phyloP scores from a whole-genome alignment of 1,284 basidiomycete genomes.

The Cystobasidium pallidum region DNA sequence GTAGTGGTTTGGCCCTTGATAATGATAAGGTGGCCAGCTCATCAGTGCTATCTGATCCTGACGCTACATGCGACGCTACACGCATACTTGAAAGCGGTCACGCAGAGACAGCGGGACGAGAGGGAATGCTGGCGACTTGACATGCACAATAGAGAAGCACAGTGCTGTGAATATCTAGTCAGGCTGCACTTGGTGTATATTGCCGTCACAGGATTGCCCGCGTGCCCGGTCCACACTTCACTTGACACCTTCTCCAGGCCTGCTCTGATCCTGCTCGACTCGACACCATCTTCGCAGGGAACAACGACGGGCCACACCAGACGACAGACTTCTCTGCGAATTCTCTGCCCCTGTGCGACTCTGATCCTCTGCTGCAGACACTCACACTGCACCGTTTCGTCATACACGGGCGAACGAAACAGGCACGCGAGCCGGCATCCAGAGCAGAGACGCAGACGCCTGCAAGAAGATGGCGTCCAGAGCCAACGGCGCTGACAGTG shows the following conservation, averaged over 20 bases:
- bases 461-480: not conserved
- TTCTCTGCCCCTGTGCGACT: not conserved
- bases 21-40: too few species aligned
- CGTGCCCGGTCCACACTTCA: not conserved
- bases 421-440: not conserved
- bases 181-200: too few species aligned
- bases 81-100: too few species aligned
- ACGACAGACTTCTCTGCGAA: not conserved
- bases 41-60: too few species aligned
- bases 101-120: too few species aligned
- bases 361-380: too few species aligned
- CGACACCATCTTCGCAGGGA: not conserved
- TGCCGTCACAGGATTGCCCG: too few species aligned
- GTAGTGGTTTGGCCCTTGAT: too few species aligned
- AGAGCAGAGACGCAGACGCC: not conserved
- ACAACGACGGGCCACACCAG: not conserved
- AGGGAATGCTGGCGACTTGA: too few species aligned
- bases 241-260: not conserved
- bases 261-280: constrained; percentile 1
- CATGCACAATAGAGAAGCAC: too few species aligned
- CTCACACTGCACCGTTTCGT: constrained; percentile 8
- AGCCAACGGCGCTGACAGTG: constrained; percentile 4
- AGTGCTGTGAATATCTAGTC: too few species aligned
- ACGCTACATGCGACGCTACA: too few species aligned
- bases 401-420: constrained; percentile 7